Base-by-base conservation (phyloP, 352 stramenopile genomes). In the Phytophthora litchii region DNA sequence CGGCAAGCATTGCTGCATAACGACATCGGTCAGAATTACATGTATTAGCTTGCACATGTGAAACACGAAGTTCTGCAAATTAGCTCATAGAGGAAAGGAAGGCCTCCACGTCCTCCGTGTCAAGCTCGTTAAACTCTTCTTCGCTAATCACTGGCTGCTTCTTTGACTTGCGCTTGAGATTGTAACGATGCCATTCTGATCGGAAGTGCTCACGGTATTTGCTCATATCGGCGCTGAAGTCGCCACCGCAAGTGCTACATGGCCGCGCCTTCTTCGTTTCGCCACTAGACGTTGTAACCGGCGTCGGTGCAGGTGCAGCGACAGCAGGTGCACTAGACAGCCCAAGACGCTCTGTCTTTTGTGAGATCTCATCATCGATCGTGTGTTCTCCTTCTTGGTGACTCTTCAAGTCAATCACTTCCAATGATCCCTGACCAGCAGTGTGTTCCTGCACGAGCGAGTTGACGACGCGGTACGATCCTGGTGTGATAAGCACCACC, bases 161-260 rank as follows among this genome's bases (percentile, higher is more conserved):
- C 54, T 94, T 96, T 41, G 97, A 74, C 68, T 99, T 99, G 31
- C 97, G 71, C 64, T 98, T 98, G 35, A 98, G 86, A 74, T 99
- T 99, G 80, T 98, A 98, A 32, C 93, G 86, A 68, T 99, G 95
- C 94, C 95, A 98, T 60, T 99, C 94, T 35, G 85, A 96, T 23
- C 92, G 89, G 72, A 98, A 99, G 68, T 99, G 96, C 36, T 95
- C 79, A 31, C 95, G 83, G 64, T 98, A 98, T 36, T 78, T 76
- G 43, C 72, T 74, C 56, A 93, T 75, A 48, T 88, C 80, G 54
- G 88, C 84, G 27, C 74, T 76, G 60, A 98, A 99, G 40, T 85
- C 82, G 4, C 95, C 94, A 7, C 92, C 94, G 52, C 95, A 98
- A 7, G 95, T 98, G 51, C 94, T 98, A 67, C 86, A 95, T 37